Evolutionary conservation across 306 rosid genomes (phyloP).

Genomic region (Gastrolobium bilobum): DNA sequence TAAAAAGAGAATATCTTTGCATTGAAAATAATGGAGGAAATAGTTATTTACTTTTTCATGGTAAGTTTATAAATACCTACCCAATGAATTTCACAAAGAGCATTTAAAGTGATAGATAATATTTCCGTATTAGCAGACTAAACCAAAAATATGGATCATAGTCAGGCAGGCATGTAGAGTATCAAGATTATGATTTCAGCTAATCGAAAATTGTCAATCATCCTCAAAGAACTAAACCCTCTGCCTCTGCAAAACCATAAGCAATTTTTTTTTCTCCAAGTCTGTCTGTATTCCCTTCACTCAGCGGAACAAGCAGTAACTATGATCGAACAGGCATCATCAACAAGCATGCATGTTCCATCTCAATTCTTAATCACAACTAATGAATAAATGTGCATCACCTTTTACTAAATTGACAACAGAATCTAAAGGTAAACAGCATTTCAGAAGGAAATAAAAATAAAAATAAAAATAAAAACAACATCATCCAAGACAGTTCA

Average conservation of each 20-base stretch:
- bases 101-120: neutral
- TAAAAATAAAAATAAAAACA: neutral
- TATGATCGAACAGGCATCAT: constrained; percentile 10
- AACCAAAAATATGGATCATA: constrained; percentile 30
- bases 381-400: constrained; percentile 5
- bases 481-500: constrained; percentile 15
- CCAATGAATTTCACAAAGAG: constrained; percentile 19
- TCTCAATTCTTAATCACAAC: constrained; percentile 11
- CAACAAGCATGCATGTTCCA: constrained; percentile 17
- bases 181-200: constrained; percentile 18
- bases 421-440: neutral
- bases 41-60: constrained; percentile 3
- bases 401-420: constrained; percentile 1
- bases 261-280: neutral
- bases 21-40: constrained; percentile 30
- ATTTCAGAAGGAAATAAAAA: neutral
- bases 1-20: constrained; percentile 29
- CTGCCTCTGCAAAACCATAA: constrained; percentile 11
- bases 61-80: constrained; percentile 19
- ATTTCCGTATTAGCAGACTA: constrained; percentile 4
- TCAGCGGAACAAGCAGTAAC: neutral
- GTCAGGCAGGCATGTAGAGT: neutral
- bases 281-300: neutral
- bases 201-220: neutral
- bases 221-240: constrained; percentile 30